Evolutionary conservation across 2,329 filamentous ascomycete genomes (phyloP), one percentile per base, ranked within the genome.

Genomic region (Uncinocarpus reesii): DNA sequence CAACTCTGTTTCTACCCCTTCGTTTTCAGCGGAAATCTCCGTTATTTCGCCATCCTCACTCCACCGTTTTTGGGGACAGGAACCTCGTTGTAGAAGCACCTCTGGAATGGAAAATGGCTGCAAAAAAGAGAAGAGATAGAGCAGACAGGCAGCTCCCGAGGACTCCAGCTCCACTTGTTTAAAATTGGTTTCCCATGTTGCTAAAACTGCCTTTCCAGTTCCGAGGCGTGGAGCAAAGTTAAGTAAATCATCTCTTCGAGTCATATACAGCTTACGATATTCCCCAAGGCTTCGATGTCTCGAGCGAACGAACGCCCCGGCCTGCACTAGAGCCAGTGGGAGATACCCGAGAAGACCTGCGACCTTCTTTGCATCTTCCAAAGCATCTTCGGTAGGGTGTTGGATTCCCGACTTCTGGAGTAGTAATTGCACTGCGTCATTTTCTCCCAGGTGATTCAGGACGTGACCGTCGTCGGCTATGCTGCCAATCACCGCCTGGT

Each of bases 181-280:
- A 41, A 54, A 54, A 32, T 54, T 53, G n/a, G 49, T 23, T 40
- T 54, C 50, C 52, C 50, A 52, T 18, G 45, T 32, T 16, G 45
- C 51, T 42, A 52, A 24, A 32, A 54, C 48, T 40, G 48, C 31
- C 34, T 51, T 51, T 40, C 53, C 51, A 36, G 41, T 26, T 32
- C 43, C 50, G 41, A 26, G 21, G 3, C 15, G 11, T 21, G 47
- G 41, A 1, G 29, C 8, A 20, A 47, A 34, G 11, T 23, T 31
- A 23, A 52, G 48, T 10, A 54, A n/a, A 21, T 52, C 41, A 23
- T 51, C 24, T 18, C 42, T 45, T n/a, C 32, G 23, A 16, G 13
- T 51, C 26, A 41, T 8, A 34, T 51, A 51, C 20, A 54, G 35
- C 15, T 47, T 20, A 21, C 29, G 40, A 49, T 53, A 54, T 11